A percentile compares a stretch with the other conserved stretches of the same genome.
These are phyloP conservation scores for Euphorbia schlechtendalii DNA, from an alignment of 441 rosid species.

Conservation along the genomic window DNA sequence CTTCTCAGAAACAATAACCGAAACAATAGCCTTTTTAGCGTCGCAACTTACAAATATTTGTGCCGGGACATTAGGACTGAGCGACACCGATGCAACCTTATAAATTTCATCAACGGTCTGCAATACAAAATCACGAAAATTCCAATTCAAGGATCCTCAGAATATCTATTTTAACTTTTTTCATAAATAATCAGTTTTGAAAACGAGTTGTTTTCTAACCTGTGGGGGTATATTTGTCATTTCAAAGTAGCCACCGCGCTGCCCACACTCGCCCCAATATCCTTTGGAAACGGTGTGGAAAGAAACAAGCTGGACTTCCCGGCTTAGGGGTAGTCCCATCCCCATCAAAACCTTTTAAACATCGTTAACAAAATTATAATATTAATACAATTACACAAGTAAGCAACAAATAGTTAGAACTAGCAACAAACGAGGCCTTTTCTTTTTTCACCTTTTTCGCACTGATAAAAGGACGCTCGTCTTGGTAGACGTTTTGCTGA, in stretches of 20 bases:
- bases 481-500: conserved; percentile 96
- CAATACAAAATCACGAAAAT: conserved; percentile 19
- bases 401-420: conserved; percentile 10
- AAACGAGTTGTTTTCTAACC: conserved; percentile 36
- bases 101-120: conserved; percentile 94
- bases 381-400: conserved; percentile 15
- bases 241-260: conserved; percentile 98
- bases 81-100: conserved; percentile 78
- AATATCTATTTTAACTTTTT: not conserved
- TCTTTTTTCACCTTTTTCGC: conserved; percentile 53
- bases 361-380: conserved; percentile 8
- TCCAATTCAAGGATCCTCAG: not conserved
- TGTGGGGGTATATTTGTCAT: conserved; percentile 88
- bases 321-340: conserved; percentile 84
- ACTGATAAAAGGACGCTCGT: conserved; percentile 89
- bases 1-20: not conserved
- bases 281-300: conserved; percentile 98
- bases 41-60: conserved; percentile 80
- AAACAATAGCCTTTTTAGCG: too few relatives aligned
- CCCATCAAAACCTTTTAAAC: conserved; percentile 70
- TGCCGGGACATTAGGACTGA: conserved; percentile 95
- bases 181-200: too few relatives aligned
- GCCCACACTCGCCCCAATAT: conserved; percentile 99
- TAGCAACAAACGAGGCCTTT: conserved; percentile 1
- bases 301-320: conserved; percentile 87